phyloP scores from a whole-genome alignment of 2,329 filamentous ascomycete species.

The Drechslera avenae region DNA sequence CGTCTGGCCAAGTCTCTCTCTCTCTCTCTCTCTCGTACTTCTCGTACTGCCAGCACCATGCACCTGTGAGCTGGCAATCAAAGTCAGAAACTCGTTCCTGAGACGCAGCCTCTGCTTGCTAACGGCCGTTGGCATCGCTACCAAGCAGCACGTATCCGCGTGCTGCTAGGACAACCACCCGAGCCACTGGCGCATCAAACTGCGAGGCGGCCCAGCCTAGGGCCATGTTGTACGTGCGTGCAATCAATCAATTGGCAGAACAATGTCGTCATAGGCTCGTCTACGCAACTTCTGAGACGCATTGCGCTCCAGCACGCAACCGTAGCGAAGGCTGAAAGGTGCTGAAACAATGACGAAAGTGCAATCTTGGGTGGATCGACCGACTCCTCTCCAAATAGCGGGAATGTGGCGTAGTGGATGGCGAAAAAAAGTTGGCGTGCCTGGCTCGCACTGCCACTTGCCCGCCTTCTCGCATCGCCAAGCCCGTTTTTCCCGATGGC shows the following conservation, averaged over 20 bases:
- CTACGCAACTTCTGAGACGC: conserved; percentile 6
- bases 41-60: too few species aligned
- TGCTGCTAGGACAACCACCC: conserved; percentile 9
- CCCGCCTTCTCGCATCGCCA: neutral
- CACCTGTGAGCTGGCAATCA: neutral
- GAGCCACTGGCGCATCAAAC: conserved; percentile 9
- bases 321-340: neutral
- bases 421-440: neutral
- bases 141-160: conserved; percentile 2
- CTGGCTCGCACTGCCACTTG: conserved; percentile 1
- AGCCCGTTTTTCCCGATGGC: conserved; percentile 1
- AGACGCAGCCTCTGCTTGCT: neutral
- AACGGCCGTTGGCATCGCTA: neutral
- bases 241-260: conserved; percentile 6
- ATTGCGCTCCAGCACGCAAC: neutral
- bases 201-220: neutral
- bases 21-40: too few species aligned
- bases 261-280: conserved; percentile 15
- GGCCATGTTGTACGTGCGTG: neutral
- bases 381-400: neutral
- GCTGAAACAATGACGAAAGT: neutral
- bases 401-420: neutral
- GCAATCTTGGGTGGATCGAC: conserved; percentile 1
- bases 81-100: neutral
- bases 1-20: neutral